A percentile compares a stretch with the other conserved stretches of the same genome.
Conservation (phyloP, 129 eudicot genomes). For the Chrysanthemum seticuspe region DNA sequence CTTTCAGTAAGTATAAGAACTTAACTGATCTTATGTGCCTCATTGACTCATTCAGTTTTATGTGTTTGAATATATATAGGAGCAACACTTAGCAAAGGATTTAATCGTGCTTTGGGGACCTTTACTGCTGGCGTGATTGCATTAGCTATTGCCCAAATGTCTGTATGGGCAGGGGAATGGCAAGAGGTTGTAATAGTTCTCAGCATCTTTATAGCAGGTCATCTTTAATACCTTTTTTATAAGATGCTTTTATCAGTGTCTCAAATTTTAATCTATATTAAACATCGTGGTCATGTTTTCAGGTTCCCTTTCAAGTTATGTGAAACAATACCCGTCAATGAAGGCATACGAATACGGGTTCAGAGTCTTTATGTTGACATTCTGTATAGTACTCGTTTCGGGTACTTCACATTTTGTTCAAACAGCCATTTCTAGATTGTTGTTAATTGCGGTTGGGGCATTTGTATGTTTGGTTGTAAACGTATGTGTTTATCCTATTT, state of each 20-base stretch:
- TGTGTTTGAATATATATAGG: constrained; percentile 42
- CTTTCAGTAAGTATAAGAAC: neutral
- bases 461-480: constrained; percentile 68
- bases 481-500: constrained; percentile 78
- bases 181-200: constrained; percentile 75
- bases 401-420: constrained; percentile 69
- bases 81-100: constrained; percentile 89
- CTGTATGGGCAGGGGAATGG: constrained; percentile 51
- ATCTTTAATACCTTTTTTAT: neutral
- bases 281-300: constrained; percentile 2
- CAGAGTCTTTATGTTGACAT: constrained; percentile 83
- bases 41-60: constrained; percentile 6
- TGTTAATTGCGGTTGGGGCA: constrained; percentile 83
- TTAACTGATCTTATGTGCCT: neutral
- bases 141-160: constrained; percentile 68
- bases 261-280: neutral
- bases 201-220: constrained; percentile 83
- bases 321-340: constrained; percentile 77
- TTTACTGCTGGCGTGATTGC: constrained; percentile 82
- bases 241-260: neutral
- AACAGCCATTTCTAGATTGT: constrained; percentile 79
- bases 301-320: constrained; percentile 73
- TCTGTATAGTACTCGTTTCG: constrained; percentile 76
- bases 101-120: constrained; percentile 89
- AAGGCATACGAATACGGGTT: constrained; percentile 91